Evolutionary conservation across 2,329 filamentous ascomycete species (phyloP).

Genomic region (Cordyceps cicadae): DNA sequence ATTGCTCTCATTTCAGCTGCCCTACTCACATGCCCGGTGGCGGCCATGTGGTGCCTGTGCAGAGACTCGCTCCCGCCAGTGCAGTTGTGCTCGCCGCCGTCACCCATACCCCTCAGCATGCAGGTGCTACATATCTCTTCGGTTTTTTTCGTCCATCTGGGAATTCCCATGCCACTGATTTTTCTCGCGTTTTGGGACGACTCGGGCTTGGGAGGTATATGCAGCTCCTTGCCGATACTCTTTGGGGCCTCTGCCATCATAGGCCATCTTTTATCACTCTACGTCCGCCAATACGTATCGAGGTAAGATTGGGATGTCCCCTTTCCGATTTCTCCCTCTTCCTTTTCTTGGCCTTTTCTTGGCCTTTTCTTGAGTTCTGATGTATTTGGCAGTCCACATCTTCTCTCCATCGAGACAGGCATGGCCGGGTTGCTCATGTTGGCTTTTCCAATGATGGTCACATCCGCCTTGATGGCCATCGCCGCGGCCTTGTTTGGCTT

Average conservation of each 20-base stretch:
- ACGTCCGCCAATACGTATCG: background rate
- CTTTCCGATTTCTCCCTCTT: background rate
- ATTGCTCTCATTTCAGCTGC: background rate
- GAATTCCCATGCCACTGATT: background rate
- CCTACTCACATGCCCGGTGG: background rate
- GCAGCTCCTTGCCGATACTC: background rate
- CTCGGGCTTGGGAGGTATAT: background rate
- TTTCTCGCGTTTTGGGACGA: background rate
- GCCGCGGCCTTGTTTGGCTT: background rate
- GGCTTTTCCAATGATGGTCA: background rate
- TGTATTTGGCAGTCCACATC: background rate
- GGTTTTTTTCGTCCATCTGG: background rate
- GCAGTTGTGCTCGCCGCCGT: background rate
- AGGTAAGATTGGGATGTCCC: background rate
- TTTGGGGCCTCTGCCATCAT: background rate
- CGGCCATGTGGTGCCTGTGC: background rate
- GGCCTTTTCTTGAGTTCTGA: background rate
- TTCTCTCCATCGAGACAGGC: background rate
- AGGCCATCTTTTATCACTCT: background rate
- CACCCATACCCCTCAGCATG: background rate
- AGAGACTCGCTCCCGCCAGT: background rate
- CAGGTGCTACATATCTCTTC: background rate
- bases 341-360: background rate
- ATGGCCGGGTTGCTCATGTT: background rate
- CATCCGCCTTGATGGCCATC: background rate